Evolutionary conservation across 1,284 basidiomycete genomes (phyloP).

Genomic region (Melampsora americana): DNA sequence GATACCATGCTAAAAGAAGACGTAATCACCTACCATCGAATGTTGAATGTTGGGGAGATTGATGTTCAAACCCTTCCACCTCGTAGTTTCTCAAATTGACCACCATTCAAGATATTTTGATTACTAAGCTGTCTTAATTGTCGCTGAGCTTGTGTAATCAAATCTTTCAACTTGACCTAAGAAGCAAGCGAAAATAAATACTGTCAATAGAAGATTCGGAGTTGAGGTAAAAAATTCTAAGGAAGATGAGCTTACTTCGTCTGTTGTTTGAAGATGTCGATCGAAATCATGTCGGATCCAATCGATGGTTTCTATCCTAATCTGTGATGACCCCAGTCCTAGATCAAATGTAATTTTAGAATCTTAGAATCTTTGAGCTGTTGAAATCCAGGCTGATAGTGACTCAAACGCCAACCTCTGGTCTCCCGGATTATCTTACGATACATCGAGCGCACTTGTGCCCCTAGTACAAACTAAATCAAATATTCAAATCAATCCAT

Average conservation of each 20-base stretch:
- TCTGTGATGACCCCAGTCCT: constrained; percentile 27
- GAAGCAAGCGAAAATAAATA: neutral
- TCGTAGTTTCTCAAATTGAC: constrained; percentile 33
- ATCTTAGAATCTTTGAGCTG: neutral
- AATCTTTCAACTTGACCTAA: constrained; percentile 23
- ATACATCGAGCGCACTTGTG: neutral
- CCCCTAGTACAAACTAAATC: neutral
- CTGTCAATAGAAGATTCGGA: neutral
- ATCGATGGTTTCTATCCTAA: constrained; percentile 30
- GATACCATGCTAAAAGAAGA: too few relatives aligned
- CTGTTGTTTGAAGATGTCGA: neutral
- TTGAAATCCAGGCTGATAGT: neutral
- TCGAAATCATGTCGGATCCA: constrained; percentile 41
- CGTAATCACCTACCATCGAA: too few relatives aligned
- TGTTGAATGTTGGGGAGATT: neutral
- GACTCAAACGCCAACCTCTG: neutral
- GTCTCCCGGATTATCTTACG: constrained; percentile 2
- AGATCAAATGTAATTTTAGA: neutral
- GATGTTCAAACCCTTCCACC: neutral
- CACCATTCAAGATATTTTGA: constrained; percentile 33
- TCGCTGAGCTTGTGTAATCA: constrained; percentile 30
- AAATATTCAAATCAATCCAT: neutral
- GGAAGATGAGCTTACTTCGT: neutral
- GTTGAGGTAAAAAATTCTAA: neutral
- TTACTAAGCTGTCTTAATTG: constrained; percentile 33